Percentiles rank a stretch among this genome's conserved stretches.
phyloP scores from a whole-genome alignment of 352 stramenopile species.

The Globisporangium acanthophoron region DNA sequence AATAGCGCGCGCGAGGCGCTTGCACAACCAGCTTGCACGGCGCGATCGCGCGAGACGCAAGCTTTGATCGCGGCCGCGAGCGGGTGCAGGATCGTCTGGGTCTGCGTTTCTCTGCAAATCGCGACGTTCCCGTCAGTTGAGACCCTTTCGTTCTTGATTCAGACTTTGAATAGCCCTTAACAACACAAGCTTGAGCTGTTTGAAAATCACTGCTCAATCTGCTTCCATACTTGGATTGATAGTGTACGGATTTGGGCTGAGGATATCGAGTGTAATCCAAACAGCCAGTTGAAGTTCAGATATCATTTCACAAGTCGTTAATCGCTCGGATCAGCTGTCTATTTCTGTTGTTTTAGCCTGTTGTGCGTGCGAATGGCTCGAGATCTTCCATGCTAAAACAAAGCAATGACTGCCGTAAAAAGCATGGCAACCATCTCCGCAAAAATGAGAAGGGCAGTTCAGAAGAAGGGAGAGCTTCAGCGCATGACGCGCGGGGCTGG shows the following conservation, averaged over 20 bases:
- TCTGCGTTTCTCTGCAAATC: slow-evolving; percentile 8
- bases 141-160: background rate
- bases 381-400: background rate
- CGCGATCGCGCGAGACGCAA: slow-evolving; percentile 5
- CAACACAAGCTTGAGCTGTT: too few species aligned
- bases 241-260: background rate
- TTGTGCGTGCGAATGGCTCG: background rate
- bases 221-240: background rate
- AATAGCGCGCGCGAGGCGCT: background rate
- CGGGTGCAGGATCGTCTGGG: background rate
- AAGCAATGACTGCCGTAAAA: background rate
- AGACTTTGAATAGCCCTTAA: too few species aligned
- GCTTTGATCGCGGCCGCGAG: background rate
- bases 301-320: background rate
- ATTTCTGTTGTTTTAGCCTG: background rate
- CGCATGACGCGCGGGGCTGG: background rate
- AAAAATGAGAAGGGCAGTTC: background rate
- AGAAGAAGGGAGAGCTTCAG: background rate
- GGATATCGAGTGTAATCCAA: background rate
- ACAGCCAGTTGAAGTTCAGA: background rate
- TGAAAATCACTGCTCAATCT: background rate
- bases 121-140: background rate
- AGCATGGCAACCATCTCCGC: background rate
- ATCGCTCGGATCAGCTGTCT: background rate
- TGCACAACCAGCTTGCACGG: background rate